phyloP scores from a whole-genome alignment of 495 filamentous ascomycete genomes.

The Aspergillus taichungensis region DNA sequence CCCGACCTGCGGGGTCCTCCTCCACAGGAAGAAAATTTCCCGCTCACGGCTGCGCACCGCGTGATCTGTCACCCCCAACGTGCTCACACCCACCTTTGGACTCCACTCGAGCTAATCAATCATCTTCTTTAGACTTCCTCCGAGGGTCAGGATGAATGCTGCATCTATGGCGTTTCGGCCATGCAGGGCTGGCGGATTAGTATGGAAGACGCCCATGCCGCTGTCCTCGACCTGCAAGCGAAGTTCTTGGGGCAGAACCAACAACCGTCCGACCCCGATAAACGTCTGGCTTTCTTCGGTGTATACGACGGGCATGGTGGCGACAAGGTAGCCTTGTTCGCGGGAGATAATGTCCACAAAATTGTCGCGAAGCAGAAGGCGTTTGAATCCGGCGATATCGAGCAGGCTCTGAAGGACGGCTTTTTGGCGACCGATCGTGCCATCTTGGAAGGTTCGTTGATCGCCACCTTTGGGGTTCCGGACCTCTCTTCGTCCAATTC shows the following conservation, averaged over 20 bases:
- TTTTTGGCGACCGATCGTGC: slow-evolving; percentile 94
- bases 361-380: slow-evolving; percentile 91
- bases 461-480: not conserved
- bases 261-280: slow-evolving; percentile 52
- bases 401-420: slow-evolving; percentile 93
- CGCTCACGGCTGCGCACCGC: slow-evolving; percentile 2
- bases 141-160: slow-evolving; percentile 84
- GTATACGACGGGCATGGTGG: slow-evolving; percentile 98
- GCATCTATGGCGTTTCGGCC: slow-evolving; percentile 87
- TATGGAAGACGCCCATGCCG: slow-evolving; percentile 95
- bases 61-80: slow-evolving; percentile 6
- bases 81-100: not conserved
- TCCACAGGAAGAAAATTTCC: slow-evolving; percentile 10
- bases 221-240: slow-evolving; percentile 77
- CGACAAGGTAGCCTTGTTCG: slow-evolving; percentile 89
- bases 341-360: slow-evolving; percentile 85
- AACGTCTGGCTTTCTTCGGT: slow-evolving; percentile 88
- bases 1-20: slow-evolving; percentile 16
- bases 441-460: slow-evolving; percentile 74
- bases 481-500: slow-evolving; percentile 5
- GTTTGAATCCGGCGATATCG: slow-evolving; percentile 83
- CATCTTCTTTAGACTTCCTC: slow-evolving; percentile 58
- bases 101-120: slow-evolving; percentile 6
- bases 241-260: slow-evolving; percentile 44
- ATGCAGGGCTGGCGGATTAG: slow-evolving; percentile 99